Percentiles rank a stretch among this genome's conserved stretches.
phyloP scores from a whole-genome alignment of 2,329 filamentous ascomycete genomes.

The Endoconidiophora laricicola region DNA sequence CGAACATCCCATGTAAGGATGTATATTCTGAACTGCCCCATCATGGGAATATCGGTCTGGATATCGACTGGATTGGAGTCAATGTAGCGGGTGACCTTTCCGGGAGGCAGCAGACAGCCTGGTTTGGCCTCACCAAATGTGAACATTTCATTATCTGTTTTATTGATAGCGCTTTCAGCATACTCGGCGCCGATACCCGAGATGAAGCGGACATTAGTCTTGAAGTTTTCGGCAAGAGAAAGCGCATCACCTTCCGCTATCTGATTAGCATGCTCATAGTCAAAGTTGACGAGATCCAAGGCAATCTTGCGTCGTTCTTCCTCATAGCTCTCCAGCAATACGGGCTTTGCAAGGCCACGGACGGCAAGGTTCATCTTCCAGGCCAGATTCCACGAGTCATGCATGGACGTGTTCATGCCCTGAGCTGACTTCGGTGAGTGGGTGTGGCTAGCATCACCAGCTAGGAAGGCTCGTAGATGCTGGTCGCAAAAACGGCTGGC shows the following conservation, averaged over 20 bases:
- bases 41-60: constrained; percentile 60
- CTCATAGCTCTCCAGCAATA: constrained; percentile 44
- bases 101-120: constrained; percentile 44
- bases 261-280: constrained; percentile 39
- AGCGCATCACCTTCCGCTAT: constrained; percentile 44
- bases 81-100: constrained; percentile 55
- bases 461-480: constrained; percentile 46
- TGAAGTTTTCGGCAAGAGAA: constrained; percentile 51
- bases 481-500: constrained; percentile 52
- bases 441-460: constrained; percentile 55
- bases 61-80: constrained; percentile 65
- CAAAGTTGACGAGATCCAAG: constrained; percentile 41
- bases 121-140: constrained; percentile 33
- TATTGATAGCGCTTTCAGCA: constrained; percentile 33
- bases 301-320: constrained; percentile 45
- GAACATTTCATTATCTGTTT: constrained; percentile 23
- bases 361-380: constrained; percentile 37
- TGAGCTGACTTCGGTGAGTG: constrained; percentile 58
- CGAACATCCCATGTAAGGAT: constrained; percentile 49
- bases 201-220: constrained; percentile 56
- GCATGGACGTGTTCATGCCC: constrained; percentile 46
- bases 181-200: constrained; percentile 53
- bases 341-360: constrained; percentile 36
- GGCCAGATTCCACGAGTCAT: constrained; percentile 44
- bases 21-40: constrained; percentile 63